Percentiles rank a stretch among this genome's conserved stretches.
Evolutionary conservation across 1,284 basidiomycete genomes (phyloP).

Genomic region (Irpex sp.): DNA sequence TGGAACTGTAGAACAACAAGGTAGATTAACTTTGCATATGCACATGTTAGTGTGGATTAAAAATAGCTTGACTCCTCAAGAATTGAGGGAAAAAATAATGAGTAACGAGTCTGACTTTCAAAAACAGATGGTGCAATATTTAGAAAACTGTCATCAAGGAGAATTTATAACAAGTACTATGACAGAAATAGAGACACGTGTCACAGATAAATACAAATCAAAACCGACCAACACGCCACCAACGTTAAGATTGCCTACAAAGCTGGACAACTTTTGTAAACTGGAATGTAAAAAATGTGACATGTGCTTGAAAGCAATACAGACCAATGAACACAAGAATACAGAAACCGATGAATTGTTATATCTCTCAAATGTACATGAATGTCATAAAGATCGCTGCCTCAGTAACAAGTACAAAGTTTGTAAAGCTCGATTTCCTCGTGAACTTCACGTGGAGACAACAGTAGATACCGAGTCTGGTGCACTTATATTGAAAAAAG

Average conservation of each 20-base stretch:
- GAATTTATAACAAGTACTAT: neutral
- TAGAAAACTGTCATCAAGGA: constrained; percentile 3
- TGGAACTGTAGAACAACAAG: constrained; percentile 35
- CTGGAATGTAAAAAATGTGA: too few species aligned
- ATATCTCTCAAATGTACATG: constrained; percentile 1
- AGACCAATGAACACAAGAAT: neutral
- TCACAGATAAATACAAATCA: too few species aligned
- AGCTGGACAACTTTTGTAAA: too few species aligned
- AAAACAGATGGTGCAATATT: constrained; percentile 16
- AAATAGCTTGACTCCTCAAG: constrained; percentile 9
- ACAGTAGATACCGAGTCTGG: constrained; percentile 25
- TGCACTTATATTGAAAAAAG: constrained; percentile 28
- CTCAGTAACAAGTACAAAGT: neutral
- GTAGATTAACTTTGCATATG: constrained; percentile 27
- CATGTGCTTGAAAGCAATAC: too few species aligned
- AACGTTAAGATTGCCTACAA: too few species aligned
- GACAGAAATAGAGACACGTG: neutral
- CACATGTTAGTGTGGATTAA: constrained; percentile 21
- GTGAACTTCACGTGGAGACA: constrained; percentile 17
- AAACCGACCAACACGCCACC: too few species aligned
- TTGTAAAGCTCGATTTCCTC: constrained; percentile 30
- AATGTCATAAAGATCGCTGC: too few species aligned
- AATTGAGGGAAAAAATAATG: constrained; percentile 25
- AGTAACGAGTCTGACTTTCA: constrained; percentile 20
- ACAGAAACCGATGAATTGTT: neutral